Evolutionary conservation across 2,329 filamentous ascomycete species (phyloP).

Genomic region (Lanzia echinophila): DNA sequence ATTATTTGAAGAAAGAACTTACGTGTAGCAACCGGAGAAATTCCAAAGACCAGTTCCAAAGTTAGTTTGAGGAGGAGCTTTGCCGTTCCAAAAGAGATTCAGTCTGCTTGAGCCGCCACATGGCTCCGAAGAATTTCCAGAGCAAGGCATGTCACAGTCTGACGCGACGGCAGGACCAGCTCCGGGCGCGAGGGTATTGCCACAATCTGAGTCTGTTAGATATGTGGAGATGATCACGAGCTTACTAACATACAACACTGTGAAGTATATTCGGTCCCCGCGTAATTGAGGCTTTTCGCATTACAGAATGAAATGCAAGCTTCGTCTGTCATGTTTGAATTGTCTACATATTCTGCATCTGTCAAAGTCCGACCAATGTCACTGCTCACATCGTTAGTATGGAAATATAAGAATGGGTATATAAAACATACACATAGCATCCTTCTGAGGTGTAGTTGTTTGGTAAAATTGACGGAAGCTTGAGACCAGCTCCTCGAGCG

Average conservation of each 20-base stretch:
- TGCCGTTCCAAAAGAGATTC: slow-evolving; percentile 26
- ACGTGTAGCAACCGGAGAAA: slow-evolving; percentile 24
- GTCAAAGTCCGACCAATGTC: slow-evolving; percentile 19
- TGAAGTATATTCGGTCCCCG: slow-evolving; percentile 24
- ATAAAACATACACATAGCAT: slow-evolving; percentile 20
- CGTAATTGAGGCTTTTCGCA: slow-evolving; percentile 19
- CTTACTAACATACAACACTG: slow-evolving; percentile 25
- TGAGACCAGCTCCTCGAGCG: neutral
- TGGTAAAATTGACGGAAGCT: slow-evolving; percentile 14
- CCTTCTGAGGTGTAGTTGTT: slow-evolving; percentile 22
- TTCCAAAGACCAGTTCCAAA: slow-evolving; percentile 13
- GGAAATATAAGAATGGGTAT: neutral
- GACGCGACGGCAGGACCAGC: slow-evolving; percentile 10
- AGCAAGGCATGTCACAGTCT: slow-evolving; percentile 25
- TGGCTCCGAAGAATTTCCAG: slow-evolving; percentile 27
- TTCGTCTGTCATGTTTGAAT: slow-evolving; percentile 22
- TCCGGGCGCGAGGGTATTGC: slow-evolving; percentile 15
- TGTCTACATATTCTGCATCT: slow-evolving; percentile 15
- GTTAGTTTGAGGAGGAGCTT: slow-evolving; percentile 19
- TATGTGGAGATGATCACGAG: neutral
- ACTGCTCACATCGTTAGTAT: slow-evolving; percentile 8
- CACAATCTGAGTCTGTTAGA: slow-evolving; percentile 19
- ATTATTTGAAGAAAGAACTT: slow-evolving; percentile 1
- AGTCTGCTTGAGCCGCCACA: slow-evolving; percentile 31
- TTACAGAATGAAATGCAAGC: slow-evolving; percentile 25